Conservation (phyloP, 495 filamentous ascomycete species). For the Xylaria telfairii region DNA sequence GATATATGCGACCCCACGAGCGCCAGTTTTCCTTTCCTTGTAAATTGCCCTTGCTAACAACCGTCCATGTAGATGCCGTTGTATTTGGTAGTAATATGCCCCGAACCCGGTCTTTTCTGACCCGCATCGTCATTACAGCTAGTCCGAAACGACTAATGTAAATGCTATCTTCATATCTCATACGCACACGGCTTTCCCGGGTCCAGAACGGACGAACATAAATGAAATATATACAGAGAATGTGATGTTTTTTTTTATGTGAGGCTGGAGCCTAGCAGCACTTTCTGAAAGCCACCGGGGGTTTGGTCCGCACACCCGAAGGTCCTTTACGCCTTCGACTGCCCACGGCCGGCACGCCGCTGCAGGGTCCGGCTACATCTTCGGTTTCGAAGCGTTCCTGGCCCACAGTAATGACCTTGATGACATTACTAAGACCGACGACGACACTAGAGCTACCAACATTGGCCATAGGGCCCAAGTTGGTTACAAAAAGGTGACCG, state of each 20-base stretch:
- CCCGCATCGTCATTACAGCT: background rate
- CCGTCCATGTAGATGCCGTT: conserved; percentile 24
- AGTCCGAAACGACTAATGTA: conserved; percentile 2
- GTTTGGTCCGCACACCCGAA: conserved; percentile 33
- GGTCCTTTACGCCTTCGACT: conserved; percentile 43
- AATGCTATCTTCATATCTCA: conserved; percentile 23
- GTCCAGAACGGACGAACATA: conserved; percentile 4
- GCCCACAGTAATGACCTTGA: conserved; percentile 69
- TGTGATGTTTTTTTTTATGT: background rate
- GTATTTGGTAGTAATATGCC: conserved; percentile 6
- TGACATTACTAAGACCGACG: conserved; percentile 68
- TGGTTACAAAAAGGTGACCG: conserved; percentile 62
- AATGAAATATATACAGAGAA: conserved; percentile 27
- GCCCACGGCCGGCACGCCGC: conserved; percentile 37
- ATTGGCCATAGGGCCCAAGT: conserved; percentile 63
- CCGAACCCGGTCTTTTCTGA: conserved; percentile 8
- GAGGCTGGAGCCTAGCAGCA: conserved; percentile 13
- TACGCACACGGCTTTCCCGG: conserved; percentile 12
- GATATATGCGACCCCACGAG: conserved; percentile 18
- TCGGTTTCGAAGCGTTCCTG: conserved; percentile 63
- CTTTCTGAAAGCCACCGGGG: conserved; percentile 15
- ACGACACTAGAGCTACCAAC: conserved; percentile 65
- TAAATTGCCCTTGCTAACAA: conserved; percentile 20
- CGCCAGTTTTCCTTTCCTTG: conserved; percentile 23
- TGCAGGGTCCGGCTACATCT: conserved; percentile 35